Conservation (phyloP, 2,329 filamentous ascomycete genomes). For the Fusarium sp. region DNA sequence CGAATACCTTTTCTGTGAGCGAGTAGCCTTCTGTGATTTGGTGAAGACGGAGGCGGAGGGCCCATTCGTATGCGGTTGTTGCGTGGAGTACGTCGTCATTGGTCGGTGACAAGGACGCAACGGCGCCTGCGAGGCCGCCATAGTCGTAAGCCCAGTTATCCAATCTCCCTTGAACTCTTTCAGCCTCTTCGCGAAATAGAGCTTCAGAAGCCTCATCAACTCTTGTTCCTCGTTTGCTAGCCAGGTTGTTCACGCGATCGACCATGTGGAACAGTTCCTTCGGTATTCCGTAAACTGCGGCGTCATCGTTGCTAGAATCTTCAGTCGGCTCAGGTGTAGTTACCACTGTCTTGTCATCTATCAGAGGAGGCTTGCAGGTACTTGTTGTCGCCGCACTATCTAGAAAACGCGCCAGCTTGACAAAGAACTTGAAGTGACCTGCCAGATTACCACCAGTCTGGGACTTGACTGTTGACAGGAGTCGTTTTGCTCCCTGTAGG, state of each 20-base stretch:
- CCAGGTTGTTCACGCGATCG: neutral
- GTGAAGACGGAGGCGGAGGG: constrained; percentile 1
- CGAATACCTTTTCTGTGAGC: neutral
- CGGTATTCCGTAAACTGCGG: neutral
- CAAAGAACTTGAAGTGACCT: neutral
- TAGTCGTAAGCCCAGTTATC: constrained; percentile 12
- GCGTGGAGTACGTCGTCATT: constrained; percentile 7
- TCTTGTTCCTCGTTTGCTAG: neutral
- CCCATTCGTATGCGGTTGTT: constrained; percentile 9
- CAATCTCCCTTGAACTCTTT: neutral
- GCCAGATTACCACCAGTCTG: neutral
- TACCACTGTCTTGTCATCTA: neutral
- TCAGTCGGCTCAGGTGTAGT: neutral
- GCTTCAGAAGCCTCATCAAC: constrained; percentile 2
- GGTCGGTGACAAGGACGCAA: neutral
- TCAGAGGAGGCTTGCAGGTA: neutral
- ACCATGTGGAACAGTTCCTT: constrained; percentile 10
- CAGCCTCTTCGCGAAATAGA: neutral
- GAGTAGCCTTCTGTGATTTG: constrained; percentile 10
- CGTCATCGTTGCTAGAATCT: neutral
- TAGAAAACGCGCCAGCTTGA: neutral
- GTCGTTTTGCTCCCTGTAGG: neutral
- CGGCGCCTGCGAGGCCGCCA: neutral
- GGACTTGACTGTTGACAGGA: neutral
- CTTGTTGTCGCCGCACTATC: neutral